Evolutionary conservation across 495 filamentous ascomycete genomes (phyloP).

Genomic region (Aspergillus wentii): DNA sequence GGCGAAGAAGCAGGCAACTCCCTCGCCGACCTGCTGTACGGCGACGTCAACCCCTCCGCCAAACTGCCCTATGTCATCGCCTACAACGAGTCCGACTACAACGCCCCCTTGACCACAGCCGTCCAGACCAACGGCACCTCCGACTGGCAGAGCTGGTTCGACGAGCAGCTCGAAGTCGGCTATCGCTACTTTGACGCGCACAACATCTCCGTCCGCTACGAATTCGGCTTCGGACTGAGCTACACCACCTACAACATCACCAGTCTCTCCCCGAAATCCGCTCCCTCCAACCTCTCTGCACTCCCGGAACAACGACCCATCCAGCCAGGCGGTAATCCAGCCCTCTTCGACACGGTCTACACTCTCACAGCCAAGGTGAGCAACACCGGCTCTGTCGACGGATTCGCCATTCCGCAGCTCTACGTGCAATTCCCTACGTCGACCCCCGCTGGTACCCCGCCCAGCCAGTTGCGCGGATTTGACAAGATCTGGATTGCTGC

Average conservation of each 20-base stretch:
- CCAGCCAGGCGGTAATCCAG: constrained; percentile 49
- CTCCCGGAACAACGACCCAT: constrained; percentile 24
- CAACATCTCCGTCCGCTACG: constrained; percentile 54
- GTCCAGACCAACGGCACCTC: constrained; percentile 30
- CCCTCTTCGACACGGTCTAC: constrained; percentile 56
- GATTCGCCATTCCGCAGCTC: constrained; percentile 57
- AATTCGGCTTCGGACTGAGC: constrained; percentile 63
- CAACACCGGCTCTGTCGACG: constrained; percentile 50
- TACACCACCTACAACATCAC: constrained; percentile 61
- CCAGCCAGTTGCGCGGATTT: constrained; percentile 61
- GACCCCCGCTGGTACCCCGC: constrained; percentile 10
- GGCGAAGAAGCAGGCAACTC: constrained; percentile 57
- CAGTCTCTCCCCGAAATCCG: constrained; percentile 24
- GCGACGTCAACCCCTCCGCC: constrained; percentile 53
- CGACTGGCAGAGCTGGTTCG: constrained; percentile 54
- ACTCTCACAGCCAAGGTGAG: constrained; percentile 44
- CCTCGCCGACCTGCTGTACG: constrained; percentile 55
- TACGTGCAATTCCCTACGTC: constrained; percentile 53
- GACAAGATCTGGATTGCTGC: constrained; percentile 60
- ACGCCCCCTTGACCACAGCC: constrained; percentile 49
- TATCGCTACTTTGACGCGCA: constrained; percentile 62
- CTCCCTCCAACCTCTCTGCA: constrained; percentile 23
- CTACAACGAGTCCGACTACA: constrained; percentile 57
- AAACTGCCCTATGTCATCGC: constrained; percentile 72
- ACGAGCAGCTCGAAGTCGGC: constrained; percentile 62